phyloP scores from a whole-genome alignment of 1,284 basidiomycete species.

The Tilletiaria anomala region DNA sequence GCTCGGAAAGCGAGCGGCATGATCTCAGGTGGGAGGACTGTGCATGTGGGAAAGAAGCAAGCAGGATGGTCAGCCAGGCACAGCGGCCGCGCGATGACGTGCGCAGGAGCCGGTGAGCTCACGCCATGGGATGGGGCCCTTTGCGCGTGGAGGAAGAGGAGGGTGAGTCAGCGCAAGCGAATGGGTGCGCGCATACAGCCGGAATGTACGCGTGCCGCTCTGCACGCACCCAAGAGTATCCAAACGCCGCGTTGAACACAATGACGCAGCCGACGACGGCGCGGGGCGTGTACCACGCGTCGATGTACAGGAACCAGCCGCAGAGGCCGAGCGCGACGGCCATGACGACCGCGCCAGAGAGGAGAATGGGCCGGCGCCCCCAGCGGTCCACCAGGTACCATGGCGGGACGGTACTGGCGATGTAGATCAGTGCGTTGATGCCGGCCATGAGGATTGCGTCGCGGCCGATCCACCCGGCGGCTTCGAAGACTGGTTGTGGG shows the following conservation, averaged over 20 bases:
- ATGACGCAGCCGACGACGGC: slow-evolving; percentile 81
- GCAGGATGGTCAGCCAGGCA: too few species aligned
- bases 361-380: slow-evolving; percentile 74
- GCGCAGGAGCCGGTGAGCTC: slow-evolving; percentile 47
- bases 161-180: background rate
- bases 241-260: slow-evolving; percentile 85
- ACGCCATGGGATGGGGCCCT: slow-evolving; percentile 65
- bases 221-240: slow-evolving; percentile 47
- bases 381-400: slow-evolving; percentile 91
- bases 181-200: slow-evolving; percentile 12
- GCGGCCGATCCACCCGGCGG: slow-evolving; percentile 94
- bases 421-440: slow-evolving; percentile 51
- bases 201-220: slow-evolving; percentile 32
- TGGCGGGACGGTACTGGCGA: slow-evolving; percentile 46
- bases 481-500: too few species aligned
- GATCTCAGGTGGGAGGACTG: slow-evolving; percentile 50
- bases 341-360: slow-evolving; percentile 74
- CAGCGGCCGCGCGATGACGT: background rate
- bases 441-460: slow-evolving; percentile 38
- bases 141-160: too few species aligned
- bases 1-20: slow-evolving; percentile 41
- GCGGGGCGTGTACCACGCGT: slow-evolving; percentile 51
- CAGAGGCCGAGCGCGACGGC: slow-evolving; percentile 59
- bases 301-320: slow-evolving; percentile 85
- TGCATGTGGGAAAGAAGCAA: background rate